Conservation (phyloP, 208 protist genomes). For the Acanthamoeba culbertsoni region DNA sequence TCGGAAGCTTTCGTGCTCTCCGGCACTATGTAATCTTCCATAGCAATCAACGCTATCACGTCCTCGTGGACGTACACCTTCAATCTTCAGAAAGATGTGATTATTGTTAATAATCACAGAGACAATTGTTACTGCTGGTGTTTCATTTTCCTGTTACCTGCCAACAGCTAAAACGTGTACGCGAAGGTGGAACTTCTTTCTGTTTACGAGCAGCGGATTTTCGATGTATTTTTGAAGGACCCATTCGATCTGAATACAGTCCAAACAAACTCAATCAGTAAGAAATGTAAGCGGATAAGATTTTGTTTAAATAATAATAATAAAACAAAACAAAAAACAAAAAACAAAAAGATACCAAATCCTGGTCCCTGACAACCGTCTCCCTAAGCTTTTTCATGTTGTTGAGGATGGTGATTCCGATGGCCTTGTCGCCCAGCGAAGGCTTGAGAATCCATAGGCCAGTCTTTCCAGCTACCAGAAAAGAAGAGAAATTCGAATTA, state of each 20-base stretch:
- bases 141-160: no score
- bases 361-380: background rate
- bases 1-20: background rate
- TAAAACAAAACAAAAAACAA: background rate
- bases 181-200: constrained; percentile 45
- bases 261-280: no score
- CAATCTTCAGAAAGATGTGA: background rate
- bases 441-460: constrained; percentile 35
- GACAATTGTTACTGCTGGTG: no score
- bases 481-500: background rate
- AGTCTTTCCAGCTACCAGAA: background rate
- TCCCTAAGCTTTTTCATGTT: constrained; percentile 23
- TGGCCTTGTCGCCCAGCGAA: background rate
- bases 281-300: background rate
- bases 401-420: constrained; percentile 15
- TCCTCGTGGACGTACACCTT: constrained; percentile 53
- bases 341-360: background rate
- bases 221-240: constrained; percentile 45
- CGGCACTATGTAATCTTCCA: background rate
- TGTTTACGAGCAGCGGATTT: constrained; percentile 4
- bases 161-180: constrained; percentile 21
- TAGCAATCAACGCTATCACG: constrained; percentile 11
- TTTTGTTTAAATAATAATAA: background rate
- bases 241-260: background rate
- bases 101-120: no score